Evolutionary conservation across 2,329 filamentous ascomycete genomes (phyloP), one percentile per base, ranked within the genome.

Genomic region (Aspergillus novoparasiticus): DNA sequence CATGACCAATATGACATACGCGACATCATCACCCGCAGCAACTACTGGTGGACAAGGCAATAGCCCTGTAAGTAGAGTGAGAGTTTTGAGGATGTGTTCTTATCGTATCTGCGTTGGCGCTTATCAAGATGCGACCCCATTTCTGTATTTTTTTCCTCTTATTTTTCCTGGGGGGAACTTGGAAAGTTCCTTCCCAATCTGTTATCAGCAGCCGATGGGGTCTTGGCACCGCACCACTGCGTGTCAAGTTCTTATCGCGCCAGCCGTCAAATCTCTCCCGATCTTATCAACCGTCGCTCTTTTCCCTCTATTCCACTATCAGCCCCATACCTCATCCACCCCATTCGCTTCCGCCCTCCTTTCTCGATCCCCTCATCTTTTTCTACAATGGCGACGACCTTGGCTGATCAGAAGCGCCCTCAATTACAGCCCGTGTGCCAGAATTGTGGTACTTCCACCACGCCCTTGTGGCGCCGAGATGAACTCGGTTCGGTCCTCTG

Each of bases 401-500:
- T 80, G 71, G 73, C 83, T 84, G 79, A 85, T 75, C 78, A 79
- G 63, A 79, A 78, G 70, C 76, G 85, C 69, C 79, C 87, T 79
- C 84, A 87, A 83, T 85, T 88, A 82, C 90, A 98, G 93, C 94
- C 94, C 68, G 92, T 94, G 70, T 99, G 95, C 80, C 92, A 96
- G 79, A 99, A 99, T 79, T 99, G 95, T 81, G 88, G 88, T 68
- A 99, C 95, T 51, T 96, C 93, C 48, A 98, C 94, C 58, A 99
- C 95, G 53, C 95, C 95, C 48, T 83, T 99, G 76, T 99, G 95
- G 95, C 92, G 95, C 73, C 90, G 95, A 82, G 95, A 99, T 85
- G 95, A 99, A 83, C 88, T 90, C 73, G 95, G 95, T 69, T 91
- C 93, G 0, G 94, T 99, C 43, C 90, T 99, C 58, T 99, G 95